phyloP scores from a whole-genome alignment of 805 yeast species.

The Dipodascus geniculatus region DNA sequence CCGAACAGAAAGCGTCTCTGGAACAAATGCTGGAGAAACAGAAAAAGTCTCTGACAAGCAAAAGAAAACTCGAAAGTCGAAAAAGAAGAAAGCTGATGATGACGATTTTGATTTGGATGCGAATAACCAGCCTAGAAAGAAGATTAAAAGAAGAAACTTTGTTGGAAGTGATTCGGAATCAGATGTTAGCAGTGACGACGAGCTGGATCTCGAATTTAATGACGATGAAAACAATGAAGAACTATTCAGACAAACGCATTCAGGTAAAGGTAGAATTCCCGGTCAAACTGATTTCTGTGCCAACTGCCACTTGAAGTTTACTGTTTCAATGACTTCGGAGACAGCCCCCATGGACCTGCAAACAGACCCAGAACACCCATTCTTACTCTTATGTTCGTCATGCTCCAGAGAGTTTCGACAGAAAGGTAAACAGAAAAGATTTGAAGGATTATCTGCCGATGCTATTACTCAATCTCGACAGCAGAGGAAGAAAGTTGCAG shows the following conservation, averaged over 20 bases:
- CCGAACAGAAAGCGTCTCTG: too few relatives aligned
- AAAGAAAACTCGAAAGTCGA: slow-evolving; percentile 23
- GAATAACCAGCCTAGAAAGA: slow-evolving; percentile 21
- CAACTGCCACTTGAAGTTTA: slow-evolving; percentile 47
- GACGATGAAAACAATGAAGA: background rate
- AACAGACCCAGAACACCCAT: background rate
- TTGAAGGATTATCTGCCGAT: slow-evolving; percentile 35
- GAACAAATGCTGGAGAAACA: too few relatives aligned
- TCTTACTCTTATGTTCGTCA: slow-evolving; percentile 47
- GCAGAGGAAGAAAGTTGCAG: slow-evolving; percentile 68
- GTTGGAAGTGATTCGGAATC: slow-evolving; percentile 19
- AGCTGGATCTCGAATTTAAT: background rate
- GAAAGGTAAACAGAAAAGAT: slow-evolving; percentile 32
- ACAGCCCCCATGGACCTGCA: slow-evolving; percentile 32
- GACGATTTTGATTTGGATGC: slow-evolving; percentile 30
- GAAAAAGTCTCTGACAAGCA: slow-evolving; percentile 10
- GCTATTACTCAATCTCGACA: slow-evolving; percentile 58
- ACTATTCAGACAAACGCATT: background rate
- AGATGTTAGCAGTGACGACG: slow-evolving; percentile 9
- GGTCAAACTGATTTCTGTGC: slow-evolving; percentile 52
- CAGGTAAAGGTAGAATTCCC: slow-evolving; percentile 13
- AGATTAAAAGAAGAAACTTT: slow-evolving; percentile 10
- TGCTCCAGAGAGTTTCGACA: slow-evolving; percentile 29
- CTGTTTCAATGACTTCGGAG: slow-evolving; percentile 50
- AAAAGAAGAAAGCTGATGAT: slow-evolving; percentile 24